These are phyloP conservation scores for Detonula confervacea DNA, from an alignment of 352 stramenopile genomes.

Conservation along the genomic window DNA sequence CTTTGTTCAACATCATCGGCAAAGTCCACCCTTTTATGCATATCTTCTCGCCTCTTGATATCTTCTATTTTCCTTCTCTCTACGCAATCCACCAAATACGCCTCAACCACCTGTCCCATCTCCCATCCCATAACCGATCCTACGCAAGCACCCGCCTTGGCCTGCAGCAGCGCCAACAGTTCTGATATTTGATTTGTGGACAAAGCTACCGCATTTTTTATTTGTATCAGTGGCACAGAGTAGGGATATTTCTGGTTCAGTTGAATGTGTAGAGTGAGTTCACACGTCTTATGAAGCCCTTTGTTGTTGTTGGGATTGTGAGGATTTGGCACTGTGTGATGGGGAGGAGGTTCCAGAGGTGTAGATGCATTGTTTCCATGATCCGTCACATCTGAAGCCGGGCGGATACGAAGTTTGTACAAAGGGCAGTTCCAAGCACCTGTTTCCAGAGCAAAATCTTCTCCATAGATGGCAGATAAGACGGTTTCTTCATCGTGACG, in stretches of 20 bases:
- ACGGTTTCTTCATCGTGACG: slow-evolving; percentile 78
- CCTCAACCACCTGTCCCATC: slow-evolving; percentile 74
- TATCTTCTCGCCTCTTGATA: slow-evolving; percentile 18
- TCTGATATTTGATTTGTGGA: slow-evolving; percentile 44
- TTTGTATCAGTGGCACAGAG: slow-evolving; percentile 62
- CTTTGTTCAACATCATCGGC: not conserved
- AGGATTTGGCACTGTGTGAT: not conserved
- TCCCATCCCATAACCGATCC: slow-evolving; percentile 78
- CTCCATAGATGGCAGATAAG: slow-evolving; percentile 71
- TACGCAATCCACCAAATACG: slow-evolving; percentile 75
- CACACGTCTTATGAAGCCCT: too few species aligned
- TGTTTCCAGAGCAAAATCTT: slow-evolving; percentile 59
- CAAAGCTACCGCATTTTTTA: slow-evolving; percentile 57
- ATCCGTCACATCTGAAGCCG: not conserved
- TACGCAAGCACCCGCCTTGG: slow-evolving; percentile 50
- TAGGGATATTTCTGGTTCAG: slow-evolving; percentile 77
- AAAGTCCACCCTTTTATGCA: slow-evolving; percentile 12
- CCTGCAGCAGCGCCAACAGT: slow-evolving; percentile 49
- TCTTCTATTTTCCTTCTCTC: slow-evolving; percentile 59
- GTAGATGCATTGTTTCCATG: not conserved
- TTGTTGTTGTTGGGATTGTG: slow-evolving; percentile 1
- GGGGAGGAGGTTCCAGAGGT: not conserved
- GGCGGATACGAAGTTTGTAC: slow-evolving; percentile 41
- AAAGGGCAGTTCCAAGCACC: slow-evolving; percentile 60
- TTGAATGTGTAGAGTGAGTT: slow-evolving; percentile 60